Evolutionary conservation across 768 basidiomycete species (phyloP), one percentile per base, ranked within the genome.

Genomic region (Tulasnella sp.): DNA sequence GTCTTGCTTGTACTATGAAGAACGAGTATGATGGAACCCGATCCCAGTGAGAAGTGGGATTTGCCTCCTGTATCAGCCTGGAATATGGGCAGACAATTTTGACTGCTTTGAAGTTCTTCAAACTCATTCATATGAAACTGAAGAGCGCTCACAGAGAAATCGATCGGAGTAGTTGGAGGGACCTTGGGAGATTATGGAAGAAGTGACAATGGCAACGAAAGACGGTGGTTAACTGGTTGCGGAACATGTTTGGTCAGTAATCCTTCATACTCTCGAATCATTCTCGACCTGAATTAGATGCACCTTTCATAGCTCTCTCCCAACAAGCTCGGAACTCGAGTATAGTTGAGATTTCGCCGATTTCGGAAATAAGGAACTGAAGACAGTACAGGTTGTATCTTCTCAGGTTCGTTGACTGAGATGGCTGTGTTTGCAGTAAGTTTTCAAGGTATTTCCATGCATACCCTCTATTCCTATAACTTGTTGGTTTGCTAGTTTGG

Each of bases 131-230:
- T 58, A 90, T 84, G 86, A 93, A 96, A 64, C 72, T 99, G 45
- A 93, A 93, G 70, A 84, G 86, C 57, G 88, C 84, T 16, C 75
- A 80, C 53, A 90, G 88, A 63, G 85, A 83, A 16, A 88, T 92
- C 42, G 86, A 93, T 65, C 92, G 0, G 93, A 98, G 63, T 79
- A 96, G n/a, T 72, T 99, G 32, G 93, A 99, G 62, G 81, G 83
- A 5, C 91, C 98, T 60, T 93, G 91, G 86, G 82, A 85, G 16
- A 92, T 93, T 19, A 81, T 98, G 66, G 86, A 85, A 57, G 86
- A 87, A 63, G 89, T 93, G 45, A 90, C 89, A 53, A 71, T 91
- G 63, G 85, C 81, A 32, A 82, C 90, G 7, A 71, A 78, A 16
- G 87, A 87, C 4, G 95, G 92, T 20, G 90, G 93, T 16, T 67